Evolutionary conservation across 2,329 filamentous ascomycete genomes (phyloP), one percentile per base, ranked within the genome.

Genomic region (Monosporascus ibericus): DNA sequence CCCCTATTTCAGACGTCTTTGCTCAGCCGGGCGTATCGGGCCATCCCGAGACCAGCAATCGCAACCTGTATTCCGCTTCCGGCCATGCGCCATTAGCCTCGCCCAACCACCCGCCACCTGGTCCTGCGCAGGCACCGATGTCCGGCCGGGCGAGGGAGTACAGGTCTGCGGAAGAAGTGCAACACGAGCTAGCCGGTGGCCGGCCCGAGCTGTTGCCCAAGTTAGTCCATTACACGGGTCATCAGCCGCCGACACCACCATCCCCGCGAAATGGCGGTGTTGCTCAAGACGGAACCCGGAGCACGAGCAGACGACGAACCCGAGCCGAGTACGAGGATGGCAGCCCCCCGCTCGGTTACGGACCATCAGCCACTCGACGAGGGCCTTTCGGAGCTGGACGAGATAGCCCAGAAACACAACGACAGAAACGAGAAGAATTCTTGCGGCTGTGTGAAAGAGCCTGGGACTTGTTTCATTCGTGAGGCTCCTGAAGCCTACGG

Each of bases 381-480:
- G 86, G 88, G 7, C 88, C 88, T 1, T 94, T 94, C 63, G 88
- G 88, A 37, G 87, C 88, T 52, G 89, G 88, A 38, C 79, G 89
- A 55, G 91, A 94, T 65, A 92, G 85, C 59, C 90, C 89, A 7
- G 91, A 94, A 62, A 90, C 85, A 6, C 86, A 90, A 68, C 80
- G 83, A 62, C 86, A 82, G 65, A 97, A 97, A 82, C 91, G 91
- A 67, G 91, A 96, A 44, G 90, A 96, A 68, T 99, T 99, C 66
- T 75, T 99, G 58, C 77, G 81, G 52, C 75, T 97, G 48, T 96
- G 92, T 68, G 85, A 90, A 60, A 80, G 90, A 64, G 94, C 94
- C 8, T 99, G 94, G 94, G 94, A 99, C 73, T 72, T 99, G 27
- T 96, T 97, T 72, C 94, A 97, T 75, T 96, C 91, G 56, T 96